phyloP scores from a whole-genome alignment of 2,329 filamentous ascomycete genomes.

The Erysiphe neolycopersici region DNA sequence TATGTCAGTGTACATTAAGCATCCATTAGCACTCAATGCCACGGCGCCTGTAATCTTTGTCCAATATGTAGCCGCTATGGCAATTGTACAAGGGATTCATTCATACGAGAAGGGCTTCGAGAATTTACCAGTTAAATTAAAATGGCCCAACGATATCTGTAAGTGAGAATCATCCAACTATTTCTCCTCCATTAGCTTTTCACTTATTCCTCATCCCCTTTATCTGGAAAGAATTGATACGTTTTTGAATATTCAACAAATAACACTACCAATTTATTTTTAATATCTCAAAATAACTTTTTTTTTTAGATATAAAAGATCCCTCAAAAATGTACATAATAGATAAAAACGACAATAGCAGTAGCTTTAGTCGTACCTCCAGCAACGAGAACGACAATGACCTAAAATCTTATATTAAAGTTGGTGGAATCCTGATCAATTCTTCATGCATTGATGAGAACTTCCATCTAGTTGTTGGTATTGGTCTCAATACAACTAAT shows the following conservation, averaged over 20 bases:
- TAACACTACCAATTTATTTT: no score
- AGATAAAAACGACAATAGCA: no score
- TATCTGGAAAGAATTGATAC: no score
- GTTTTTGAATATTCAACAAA: no score
- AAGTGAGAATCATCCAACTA: conserved; percentile 10
- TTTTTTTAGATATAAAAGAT: no score
- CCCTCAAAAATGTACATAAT: no score
- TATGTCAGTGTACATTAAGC: conserved; percentile 70
- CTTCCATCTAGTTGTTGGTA: conserved; percentile 67
- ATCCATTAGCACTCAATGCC: conserved; percentile 44
- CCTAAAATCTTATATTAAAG: conserved; percentile 43
- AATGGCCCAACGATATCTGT: conserved; percentile 96
- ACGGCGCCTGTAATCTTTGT: conserved; percentile 70
- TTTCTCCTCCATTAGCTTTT: no score
- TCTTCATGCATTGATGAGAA: conserved; percentile 50
- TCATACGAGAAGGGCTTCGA: conserved; percentile 53
- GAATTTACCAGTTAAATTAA: conserved; percentile 55
- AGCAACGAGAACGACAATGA: conserved; percentile 4
- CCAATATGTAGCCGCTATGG: conserved; percentile 76
- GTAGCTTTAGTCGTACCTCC: no score
- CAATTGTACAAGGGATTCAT: conserved; percentile 60
- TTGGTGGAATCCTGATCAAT: conserved; percentile 80
- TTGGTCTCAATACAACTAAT: conserved; percentile 71
- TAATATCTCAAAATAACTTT: no score
- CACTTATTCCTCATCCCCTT: no score